Evolutionary conservation across 495 filamentous ascomycete genomes (phyloP).

Genomic region (Annulohypoxylon stygium): DNA sequence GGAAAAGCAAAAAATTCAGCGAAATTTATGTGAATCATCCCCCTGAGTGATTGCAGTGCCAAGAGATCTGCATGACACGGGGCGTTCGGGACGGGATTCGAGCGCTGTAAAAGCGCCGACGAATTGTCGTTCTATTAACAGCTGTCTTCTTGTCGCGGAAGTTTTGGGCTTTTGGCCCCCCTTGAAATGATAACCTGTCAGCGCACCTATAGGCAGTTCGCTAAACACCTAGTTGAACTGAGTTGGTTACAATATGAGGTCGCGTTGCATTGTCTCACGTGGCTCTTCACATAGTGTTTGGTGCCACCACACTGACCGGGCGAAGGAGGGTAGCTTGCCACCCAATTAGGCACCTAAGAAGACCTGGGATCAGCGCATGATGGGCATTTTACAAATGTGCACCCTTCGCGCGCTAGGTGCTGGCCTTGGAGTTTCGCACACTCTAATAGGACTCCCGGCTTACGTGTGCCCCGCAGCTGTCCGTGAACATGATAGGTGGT

Average conservation of each 20-base stretch:
- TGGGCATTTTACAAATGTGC: constrained; percentile 3
- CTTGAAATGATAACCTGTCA: constrained; percentile 26
- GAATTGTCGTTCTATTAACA: neutral
- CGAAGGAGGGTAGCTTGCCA: constrained; percentile 26
- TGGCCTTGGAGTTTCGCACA: neutral
- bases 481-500: constrained; percentile 28
- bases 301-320: constrained; percentile 38
- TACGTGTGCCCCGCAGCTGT: constrained; percentile 32
- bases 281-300: constrained; percentile 38
- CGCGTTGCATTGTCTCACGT: constrained; percentile 38
- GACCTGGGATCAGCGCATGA: neutral
- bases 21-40: constrained; percentile 23
- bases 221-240: neutral
- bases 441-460: constrained; percentile 25
- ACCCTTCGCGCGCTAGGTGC: constrained; percentile 21
- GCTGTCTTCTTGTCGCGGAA: constrained; percentile 13
- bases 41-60: constrained; percentile 11
- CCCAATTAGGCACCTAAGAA: constrained; percentile 38
- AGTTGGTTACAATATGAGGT: constrained; percentile 28
- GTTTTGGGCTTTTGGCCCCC: neutral
- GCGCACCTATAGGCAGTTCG: neutral
- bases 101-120: neutral
- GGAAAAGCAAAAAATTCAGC: constrained; percentile 1
- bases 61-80: constrained; percentile 16
- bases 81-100: neutral